Base-by-base conservation (phyloP, 768 basidiomycete genomes). In the Galerina marginata region DNA sequence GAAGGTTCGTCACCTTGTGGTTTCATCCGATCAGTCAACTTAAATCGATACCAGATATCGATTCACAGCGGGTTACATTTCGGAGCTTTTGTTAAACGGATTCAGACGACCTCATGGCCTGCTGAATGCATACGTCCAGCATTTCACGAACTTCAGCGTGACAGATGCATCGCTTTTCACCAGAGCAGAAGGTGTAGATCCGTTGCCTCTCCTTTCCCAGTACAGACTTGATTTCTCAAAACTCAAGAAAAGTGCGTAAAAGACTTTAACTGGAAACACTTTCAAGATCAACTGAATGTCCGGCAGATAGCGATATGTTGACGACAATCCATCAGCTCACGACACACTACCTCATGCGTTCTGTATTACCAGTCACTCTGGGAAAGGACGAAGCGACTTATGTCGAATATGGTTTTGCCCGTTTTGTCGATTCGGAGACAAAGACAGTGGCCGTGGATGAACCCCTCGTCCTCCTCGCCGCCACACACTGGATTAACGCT, bases 361-460 rank as follows among this genome's bases (percentile, higher is more conserved):
- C 77, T 7, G 69, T 71, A 38, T 68, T 75, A 1, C 77, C 75
- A 3, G 50, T 66, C 3, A 69, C 73, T n/a, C 73, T 80, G 0
- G 79, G 78, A 0, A 67, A 73, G 48, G 76, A 79, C 53, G 78
- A 81, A 58, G 74, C 72, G 12, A 74, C 64, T 14, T 78, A 75
- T 36, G 79, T 82, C 25, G 75, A 79, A 66, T 77, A 79, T 52
- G 81, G 81, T 4, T 81, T 81, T 40, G 80, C 80, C 11, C 76
- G 81, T 4, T 81, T 81, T 29, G 69, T 73, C 48, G 75, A 79
- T 53, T 70, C 78, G 1, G 74, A 72, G 36, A 77, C 76, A 11
- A 74, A 76, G 48, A 72, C 69, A 0, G 75, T 79, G 39, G 69
- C 74, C 12, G 71, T 81, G 2, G 77, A 81, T 46, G 81, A 83